Conservation (phyloP, 202 grass and related monocot species). For the Tripidium arundinaceum region DNA sequence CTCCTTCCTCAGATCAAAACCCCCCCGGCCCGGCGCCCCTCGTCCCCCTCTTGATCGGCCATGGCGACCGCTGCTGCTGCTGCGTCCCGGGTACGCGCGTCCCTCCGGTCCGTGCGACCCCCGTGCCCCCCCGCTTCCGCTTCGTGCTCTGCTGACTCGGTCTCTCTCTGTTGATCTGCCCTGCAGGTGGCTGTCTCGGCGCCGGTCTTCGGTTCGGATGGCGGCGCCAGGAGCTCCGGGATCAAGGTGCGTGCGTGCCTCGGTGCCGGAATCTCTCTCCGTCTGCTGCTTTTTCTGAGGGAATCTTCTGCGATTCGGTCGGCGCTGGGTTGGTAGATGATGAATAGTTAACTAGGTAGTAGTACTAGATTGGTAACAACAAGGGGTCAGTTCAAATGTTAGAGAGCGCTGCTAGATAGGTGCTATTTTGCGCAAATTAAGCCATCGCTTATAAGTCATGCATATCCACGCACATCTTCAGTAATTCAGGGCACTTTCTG, state of each 20-base stretch:
- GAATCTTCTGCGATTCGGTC: not conserved
- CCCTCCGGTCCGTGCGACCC: not conserved
- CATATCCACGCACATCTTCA: not conserved
- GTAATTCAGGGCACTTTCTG: not conserved
- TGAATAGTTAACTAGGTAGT: not conserved
- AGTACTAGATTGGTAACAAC: not conserved
- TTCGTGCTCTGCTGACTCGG: not conserved
- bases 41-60: not conserved
- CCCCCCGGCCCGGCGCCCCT: not conserved
- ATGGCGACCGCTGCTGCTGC: constrained; percentile 64
- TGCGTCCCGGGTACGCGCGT: constrained; percentile 49
- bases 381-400: not conserved
- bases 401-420: not conserved
- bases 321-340: not conserved
- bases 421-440: not conserved
- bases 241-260: constrained; percentile 63
- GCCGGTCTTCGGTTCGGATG: constrained; percentile 45
- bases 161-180: not conserved
- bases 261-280: not conserved
- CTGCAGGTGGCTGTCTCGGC: constrained; percentile 51
- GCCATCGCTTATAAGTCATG: not conserved
- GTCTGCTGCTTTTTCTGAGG: not conserved
- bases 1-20: constrained; percentile 24
- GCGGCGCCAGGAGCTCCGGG: constrained; percentile 35
- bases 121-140: not conserved